Evolutionary conservation across 495 filamentous ascomycete species (phyloP).

Genomic region (Cudoniella acicularis): DNA sequence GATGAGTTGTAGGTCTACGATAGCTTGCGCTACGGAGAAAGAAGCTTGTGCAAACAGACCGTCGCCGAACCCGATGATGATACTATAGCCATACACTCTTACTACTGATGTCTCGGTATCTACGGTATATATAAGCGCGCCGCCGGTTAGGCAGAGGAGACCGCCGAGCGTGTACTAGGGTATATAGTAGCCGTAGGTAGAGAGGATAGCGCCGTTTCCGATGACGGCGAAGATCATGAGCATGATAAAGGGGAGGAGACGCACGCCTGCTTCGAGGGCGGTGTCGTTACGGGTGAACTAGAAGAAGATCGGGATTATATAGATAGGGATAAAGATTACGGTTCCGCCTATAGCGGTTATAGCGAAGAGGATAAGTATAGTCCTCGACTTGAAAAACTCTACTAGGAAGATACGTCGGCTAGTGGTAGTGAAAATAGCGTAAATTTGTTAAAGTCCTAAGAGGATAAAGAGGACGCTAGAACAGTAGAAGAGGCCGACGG

Average conservation of each 20-base stretch:
- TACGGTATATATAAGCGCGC: slow-evolving; percentile 47
- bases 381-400: slow-evolving; percentile 42
- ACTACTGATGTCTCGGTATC: slow-evolving; percentile 31
- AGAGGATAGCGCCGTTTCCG: slow-evolving; percentile 47
- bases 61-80: slow-evolving; percentile 50
- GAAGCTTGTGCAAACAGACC: slow-evolving; percentile 49
- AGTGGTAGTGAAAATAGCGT: slow-evolving; percentile 43
- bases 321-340: slow-evolving; percentile 34
- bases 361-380: no score
- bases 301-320: slow-evolving; percentile 55
- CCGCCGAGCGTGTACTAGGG: slow-evolving; percentile 53
- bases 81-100: slow-evolving; percentile 51
- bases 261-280: slow-evolving; percentile 45
- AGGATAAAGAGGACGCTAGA: no score
- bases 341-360: no score
- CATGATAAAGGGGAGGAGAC: no score
- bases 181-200: slow-evolving; percentile 50
- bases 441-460: no score
- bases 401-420: slow-evolving; percentile 50
- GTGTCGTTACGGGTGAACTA: slow-evolving; percentile 51
- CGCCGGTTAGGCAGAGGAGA: slow-evolving; percentile 44
- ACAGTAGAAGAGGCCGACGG: no score
- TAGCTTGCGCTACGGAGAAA: slow-evolving; percentile 52
- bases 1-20: slow-evolving; percentile 35
- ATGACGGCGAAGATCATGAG: slow-evolving; percentile 42